These are phyloP conservation scores for Tetracladium setigerum DNA, from an alignment of 495 filamentous ascomycete genomes.

Conservation along the genomic window DNA sequence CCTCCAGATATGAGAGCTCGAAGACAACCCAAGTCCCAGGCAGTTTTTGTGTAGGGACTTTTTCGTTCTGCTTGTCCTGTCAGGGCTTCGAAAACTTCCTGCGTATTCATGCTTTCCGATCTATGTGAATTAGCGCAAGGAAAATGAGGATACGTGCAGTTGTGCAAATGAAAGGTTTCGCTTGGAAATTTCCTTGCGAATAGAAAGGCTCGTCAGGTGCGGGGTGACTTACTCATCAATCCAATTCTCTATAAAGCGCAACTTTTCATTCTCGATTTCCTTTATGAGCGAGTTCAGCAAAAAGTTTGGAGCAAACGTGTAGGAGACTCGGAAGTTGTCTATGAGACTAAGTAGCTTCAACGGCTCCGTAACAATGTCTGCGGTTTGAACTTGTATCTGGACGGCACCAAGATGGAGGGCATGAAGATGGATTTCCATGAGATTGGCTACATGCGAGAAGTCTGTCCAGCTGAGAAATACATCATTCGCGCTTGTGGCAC, in stretches of 20 bases:
- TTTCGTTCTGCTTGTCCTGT: neutral
- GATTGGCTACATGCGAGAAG: constrained; percentile 45
- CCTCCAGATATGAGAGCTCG: constrained; percentile 29
- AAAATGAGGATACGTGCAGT: no score
- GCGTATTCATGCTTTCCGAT: no score
- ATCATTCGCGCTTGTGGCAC: neutral
- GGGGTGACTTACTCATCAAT: no score
- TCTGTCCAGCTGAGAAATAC: constrained; percentile 44
- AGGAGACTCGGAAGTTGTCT: constrained; percentile 32
- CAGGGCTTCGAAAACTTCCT: no score
- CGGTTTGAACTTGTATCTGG: constrained; percentile 39
- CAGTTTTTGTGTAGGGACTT: no score
- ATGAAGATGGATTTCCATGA: constrained; percentile 43
- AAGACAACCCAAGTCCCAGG: constrained; percentile 27
- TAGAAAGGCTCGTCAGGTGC: no score
- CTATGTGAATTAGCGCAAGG: no score
- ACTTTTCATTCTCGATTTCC: no score
- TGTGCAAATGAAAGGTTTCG: no score
- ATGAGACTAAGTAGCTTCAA: constrained; percentile 33
- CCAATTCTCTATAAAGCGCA: no score
- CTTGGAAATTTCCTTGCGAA: no score
- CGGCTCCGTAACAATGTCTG: constrained; percentile 35
- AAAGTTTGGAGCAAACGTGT: constrained; percentile 51
- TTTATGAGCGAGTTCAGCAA: no score
- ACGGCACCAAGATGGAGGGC: constrained; percentile 31